Evolutionary conservation across 2,329 filamentous ascomycete species (phyloP).

Genomic region (Furcasterigmium furcatum): DNA sequence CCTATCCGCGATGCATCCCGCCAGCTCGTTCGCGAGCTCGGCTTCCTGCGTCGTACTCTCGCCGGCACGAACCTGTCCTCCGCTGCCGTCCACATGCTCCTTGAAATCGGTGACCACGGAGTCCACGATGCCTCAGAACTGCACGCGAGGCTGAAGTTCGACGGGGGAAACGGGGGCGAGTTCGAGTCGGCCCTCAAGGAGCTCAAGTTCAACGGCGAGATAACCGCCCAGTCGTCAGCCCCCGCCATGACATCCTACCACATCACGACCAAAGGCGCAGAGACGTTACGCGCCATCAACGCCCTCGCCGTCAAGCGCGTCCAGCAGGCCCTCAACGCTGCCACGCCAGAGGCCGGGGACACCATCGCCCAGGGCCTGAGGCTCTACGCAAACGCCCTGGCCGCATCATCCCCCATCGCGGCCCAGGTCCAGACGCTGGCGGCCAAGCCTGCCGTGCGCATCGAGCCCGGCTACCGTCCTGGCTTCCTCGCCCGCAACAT

Average conservation of each 20-base stretch:
- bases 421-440: background rate
- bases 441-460: slow-evolving; percentile 2
- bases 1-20: slow-evolving; percentile 17
- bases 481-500: slow-evolving; percentile 20
- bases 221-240: slow-evolving; percentile 4
- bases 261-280: slow-evolving; percentile 11
- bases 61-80: slow-evolving; percentile 14
- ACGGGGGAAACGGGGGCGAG: slow-evolving; percentile 8
- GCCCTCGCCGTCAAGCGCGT: slow-evolving; percentile 15
- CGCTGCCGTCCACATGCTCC: slow-evolving; percentile 16
- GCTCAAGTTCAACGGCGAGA: slow-evolving; percentile 10
- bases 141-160: slow-evolving; percentile 13
- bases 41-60: slow-evolving; percentile 16
- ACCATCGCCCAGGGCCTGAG: slow-evolving; percentile 13
- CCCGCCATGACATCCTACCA: background rate
- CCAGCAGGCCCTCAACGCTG: slow-evolving; percentile 11
- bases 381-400: slow-evolving; percentile 13
- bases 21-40: slow-evolving; percentile 20
- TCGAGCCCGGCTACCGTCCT: slow-evolving; percentile 22
- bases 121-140: slow-evolving; percentile 11
- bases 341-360: slow-evolving; percentile 5
- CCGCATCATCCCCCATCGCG: background rate
- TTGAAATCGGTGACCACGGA: slow-evolving; percentile 17
- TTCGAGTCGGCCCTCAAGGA: slow-evolving; percentile 6
- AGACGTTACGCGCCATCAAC: slow-evolving; percentile 14